Conservation (phyloP, 2,329 filamentous ascomycete species). For the Cyphellophora europaea region DNA sequence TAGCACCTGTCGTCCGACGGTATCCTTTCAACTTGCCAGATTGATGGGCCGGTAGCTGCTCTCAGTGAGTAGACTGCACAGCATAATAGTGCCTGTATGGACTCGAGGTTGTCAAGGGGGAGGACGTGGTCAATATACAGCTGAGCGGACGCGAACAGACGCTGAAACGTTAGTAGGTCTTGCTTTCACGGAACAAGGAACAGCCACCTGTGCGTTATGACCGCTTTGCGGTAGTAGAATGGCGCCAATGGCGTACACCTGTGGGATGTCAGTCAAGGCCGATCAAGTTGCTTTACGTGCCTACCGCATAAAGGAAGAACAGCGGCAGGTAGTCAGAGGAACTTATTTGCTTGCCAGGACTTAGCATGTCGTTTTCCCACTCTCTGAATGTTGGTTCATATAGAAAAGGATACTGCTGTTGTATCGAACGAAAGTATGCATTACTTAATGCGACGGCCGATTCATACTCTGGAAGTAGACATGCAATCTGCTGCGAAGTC, state of each 20-base stretch:
- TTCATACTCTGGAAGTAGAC: conserved; percentile 12
- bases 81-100: conserved; percentile 25
- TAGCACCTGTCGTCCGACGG: background rate
- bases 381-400: conserved; percentile 17
- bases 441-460: conserved; percentile 12
- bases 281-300: background rate
- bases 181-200: background rate
- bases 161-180: conserved; percentile 4
- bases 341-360: background rate
- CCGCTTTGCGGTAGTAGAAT: conserved; percentile 12
- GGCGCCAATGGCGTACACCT: conserved; percentile 21
- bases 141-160: conserved; percentile 13
- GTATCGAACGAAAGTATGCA: conserved; percentile 19
- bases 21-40: conserved; percentile 19
- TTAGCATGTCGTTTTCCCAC: conserved; percentile 13
- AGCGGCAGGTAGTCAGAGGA: conserved; percentile 8
- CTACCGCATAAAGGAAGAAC: conserved; percentile 20
- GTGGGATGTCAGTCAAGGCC: background rate
- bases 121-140: conserved; percentile 14
- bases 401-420: conserved; percentile 20
- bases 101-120: conserved; percentile 21
- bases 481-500: conserved; percentile 3
- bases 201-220: conserved; percentile 9
- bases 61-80: conserved; percentile 22
- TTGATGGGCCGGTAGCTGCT: conserved; percentile 19